phyloP scores from a whole-genome alignment of 1,139 yeast genomes.

The Lodderomyces orthopsilosis region DNA sequence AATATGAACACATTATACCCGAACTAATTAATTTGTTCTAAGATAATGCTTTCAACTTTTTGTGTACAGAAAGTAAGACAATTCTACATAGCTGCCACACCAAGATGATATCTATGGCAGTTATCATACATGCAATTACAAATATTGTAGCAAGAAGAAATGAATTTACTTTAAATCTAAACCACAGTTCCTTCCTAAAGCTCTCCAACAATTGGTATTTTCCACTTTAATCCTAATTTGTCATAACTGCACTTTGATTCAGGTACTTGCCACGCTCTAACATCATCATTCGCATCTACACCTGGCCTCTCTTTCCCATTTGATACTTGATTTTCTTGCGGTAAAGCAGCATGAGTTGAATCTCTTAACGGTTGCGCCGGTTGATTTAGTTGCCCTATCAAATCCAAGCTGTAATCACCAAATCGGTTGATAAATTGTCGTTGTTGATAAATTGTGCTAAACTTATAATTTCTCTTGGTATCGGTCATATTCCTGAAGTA shows the following conservation, averaged over 20 bases:
- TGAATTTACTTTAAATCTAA: too few species aligned
- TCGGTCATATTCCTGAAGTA: slow-evolving; percentile 36
- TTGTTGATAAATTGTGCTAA: slow-evolving; percentile 46
- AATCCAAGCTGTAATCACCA: slow-evolving; percentile 41
- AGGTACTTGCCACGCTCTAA: neutral
- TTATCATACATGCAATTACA: too few species aligned
- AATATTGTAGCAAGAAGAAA: too few species aligned
- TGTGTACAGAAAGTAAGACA: too few species aligned
- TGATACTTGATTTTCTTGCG: neutral
- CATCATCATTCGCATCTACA: neutral
- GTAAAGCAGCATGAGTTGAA: neutral
- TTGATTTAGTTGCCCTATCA: slow-evolving; percentile 18
- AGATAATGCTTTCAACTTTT: too few species aligned
- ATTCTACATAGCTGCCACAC: too few species aligned
- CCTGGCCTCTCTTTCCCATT: slow-evolving; percentile 9
- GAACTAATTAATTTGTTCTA: too few species aligned
- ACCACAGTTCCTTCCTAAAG: slow-evolving; percentile 17
- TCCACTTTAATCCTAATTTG: slow-evolving; percentile 49
- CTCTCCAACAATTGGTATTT: slow-evolving; percentile 47
- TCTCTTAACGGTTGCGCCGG: neutral
- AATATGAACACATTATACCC: too few species aligned
- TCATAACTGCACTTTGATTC: slow-evolving; percentile 32
- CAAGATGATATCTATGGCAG: too few species aligned
- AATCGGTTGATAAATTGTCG: slow-evolving; percentile 46
- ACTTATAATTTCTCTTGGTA: slow-evolving; percentile 39